Conservation (phyloP, 2,329 filamentous ascomycete species). For the Fusarium ramigenum region DNA sequence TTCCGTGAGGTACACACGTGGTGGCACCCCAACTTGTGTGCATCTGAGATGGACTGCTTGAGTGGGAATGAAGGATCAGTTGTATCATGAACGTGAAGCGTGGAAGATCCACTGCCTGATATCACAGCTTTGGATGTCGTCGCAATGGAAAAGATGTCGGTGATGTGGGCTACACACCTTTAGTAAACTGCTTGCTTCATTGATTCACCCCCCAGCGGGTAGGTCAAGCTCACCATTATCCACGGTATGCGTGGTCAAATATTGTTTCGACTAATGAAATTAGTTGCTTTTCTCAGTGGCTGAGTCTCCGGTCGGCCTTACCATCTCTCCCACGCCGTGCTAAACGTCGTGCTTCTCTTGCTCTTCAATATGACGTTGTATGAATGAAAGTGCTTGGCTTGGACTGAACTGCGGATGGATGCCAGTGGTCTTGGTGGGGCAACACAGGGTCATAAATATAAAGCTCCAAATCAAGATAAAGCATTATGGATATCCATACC, state of each 20-base stretch:
- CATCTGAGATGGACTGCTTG: constrained; percentile 79
- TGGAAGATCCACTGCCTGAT: constrained; percentile 85
- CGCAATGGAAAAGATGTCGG: constrained; percentile 86
- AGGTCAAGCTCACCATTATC: constrained; percentile 74
- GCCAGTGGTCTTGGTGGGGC: constrained; percentile 31
- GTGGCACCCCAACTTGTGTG: constrained; percentile 90
- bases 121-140: constrained; percentile 78
- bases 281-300: not conserved
- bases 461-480: constrained; percentile 6
- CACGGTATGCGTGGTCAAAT: constrained; percentile 90
- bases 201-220: constrained; percentile 38
- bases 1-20: constrained; percentile 78
- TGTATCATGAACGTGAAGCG: constrained; percentile 82
- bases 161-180: constrained; percentile 72
- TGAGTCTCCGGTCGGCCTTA: constrained; percentile 14
- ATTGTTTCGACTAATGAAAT: constrained; percentile 87
- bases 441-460: constrained; percentile 24
- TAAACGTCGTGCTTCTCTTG: constrained; percentile 3
- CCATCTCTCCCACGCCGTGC: constrained; percentile 38
- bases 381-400: constrained; percentile 32
- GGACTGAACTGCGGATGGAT: constrained; percentile 24
- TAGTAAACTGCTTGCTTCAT: constrained; percentile 28
- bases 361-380: constrained; percentile 38
- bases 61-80: constrained; percentile 77
- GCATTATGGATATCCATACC: not conserved